Percentiles rank a stretch among this genome's conserved stretches.
These are phyloP conservation scores for Dysphania ambrosioides DNA, from an alignment of 148 eudicot genomes.

Conservation along the genomic window DNA sequence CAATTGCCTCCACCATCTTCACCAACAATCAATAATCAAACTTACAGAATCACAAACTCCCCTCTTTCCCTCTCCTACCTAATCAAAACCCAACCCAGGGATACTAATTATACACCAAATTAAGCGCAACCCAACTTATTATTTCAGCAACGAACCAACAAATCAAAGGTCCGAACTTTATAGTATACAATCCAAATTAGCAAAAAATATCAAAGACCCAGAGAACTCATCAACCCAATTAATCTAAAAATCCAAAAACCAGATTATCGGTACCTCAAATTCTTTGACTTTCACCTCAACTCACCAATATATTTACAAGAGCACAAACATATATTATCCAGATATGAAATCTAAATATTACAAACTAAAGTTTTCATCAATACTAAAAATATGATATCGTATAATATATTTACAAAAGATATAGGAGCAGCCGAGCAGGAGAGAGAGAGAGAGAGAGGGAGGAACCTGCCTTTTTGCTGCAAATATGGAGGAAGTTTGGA, in stretches of 20 bases:
- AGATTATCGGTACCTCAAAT: conserved; percentile 18
- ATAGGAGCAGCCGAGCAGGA: too few relatives aligned
- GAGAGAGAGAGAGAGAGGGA: too few relatives aligned
- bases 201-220: conserved; percentile 24
- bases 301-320: conserved; percentile 3
- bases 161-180: conserved; percentile 18
- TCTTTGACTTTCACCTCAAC: conserved; percentile 2
- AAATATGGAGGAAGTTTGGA: conserved; percentile 17
- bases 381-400: not conserved
- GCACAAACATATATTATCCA: conserved; percentile 4
- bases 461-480: conserved; percentile 28
- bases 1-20: conserved; percentile 75
- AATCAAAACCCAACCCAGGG: conserved; percentile 2
- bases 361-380: conserved; percentile 5
- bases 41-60: conserved; percentile 10
- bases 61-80: conserved; percentile 3
- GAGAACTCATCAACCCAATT: conserved; percentile 18
- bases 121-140: not conserved
- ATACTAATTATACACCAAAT: conserved; percentile 1
- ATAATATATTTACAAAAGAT: conserved; percentile 21
- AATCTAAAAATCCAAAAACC: conserved; percentile 9
- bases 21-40: conserved; percentile 19
- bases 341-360: not conserved
- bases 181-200: conserved; percentile 14
- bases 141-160: conserved; percentile 8